Conservation (phyloP, 352 stramenopile species). For the Phytophthora pisi region DNA sequence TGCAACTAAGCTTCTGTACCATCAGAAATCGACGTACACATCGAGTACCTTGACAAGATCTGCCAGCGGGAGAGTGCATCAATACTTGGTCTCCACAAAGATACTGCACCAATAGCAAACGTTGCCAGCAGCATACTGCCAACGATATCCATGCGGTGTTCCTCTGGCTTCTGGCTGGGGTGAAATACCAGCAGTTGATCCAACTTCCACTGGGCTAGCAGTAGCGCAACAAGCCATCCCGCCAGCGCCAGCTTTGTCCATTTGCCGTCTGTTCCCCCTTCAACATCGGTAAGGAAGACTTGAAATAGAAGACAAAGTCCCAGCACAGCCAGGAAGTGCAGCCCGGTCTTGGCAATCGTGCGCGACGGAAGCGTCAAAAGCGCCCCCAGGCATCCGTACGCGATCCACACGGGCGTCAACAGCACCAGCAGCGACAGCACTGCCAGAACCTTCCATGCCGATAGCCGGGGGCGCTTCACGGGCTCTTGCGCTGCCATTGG, state of each 20-base stretch:
- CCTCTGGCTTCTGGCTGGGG: slow-evolving; percentile 33
- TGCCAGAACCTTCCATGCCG: slow-evolving; percentile 23
- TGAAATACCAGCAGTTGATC: slow-evolving; percentile 48
- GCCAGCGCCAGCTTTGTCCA: slow-evolving; percentile 12
- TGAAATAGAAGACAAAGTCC: slow-evolving; percentile 24
- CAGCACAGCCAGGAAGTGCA: slow-evolving; percentile 32
- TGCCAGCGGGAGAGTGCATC: slow-evolving; percentile 39
- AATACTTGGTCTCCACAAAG: slow-evolving; percentile 12
- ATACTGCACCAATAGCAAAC: not conserved
- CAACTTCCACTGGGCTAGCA: slow-evolving; percentile 56
- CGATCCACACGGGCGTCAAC: slow-evolving; percentile 51
- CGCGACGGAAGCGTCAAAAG: slow-evolving; percentile 44
- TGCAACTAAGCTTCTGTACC: too few relatives aligned
- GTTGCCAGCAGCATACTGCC: slow-evolving; percentile 12
- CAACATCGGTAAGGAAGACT: slow-evolving; percentile 12
- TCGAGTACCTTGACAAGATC: slow-evolving; percentile 29
- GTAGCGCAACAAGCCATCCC: slow-evolving; percentile 35
- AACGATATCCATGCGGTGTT: slow-evolving; percentile 27
- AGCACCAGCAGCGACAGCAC: slow-evolving; percentile 35
- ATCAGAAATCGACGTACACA: slow-evolving; percentile 31
- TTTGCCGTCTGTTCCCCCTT: not conserved
- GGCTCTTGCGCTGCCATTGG: slow-evolving; percentile 15
- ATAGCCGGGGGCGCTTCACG: slow-evolving; percentile 28
- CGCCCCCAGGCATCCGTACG: slow-evolving; percentile 47
- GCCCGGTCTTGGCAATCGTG: slow-evolving; percentile 24